Percentiles rank a stretch among this genome's conserved stretches.
phyloP scores from a whole-genome alignment of 2,329 filamentous ascomycete species.

The Monosporascus sp. region DNA sequence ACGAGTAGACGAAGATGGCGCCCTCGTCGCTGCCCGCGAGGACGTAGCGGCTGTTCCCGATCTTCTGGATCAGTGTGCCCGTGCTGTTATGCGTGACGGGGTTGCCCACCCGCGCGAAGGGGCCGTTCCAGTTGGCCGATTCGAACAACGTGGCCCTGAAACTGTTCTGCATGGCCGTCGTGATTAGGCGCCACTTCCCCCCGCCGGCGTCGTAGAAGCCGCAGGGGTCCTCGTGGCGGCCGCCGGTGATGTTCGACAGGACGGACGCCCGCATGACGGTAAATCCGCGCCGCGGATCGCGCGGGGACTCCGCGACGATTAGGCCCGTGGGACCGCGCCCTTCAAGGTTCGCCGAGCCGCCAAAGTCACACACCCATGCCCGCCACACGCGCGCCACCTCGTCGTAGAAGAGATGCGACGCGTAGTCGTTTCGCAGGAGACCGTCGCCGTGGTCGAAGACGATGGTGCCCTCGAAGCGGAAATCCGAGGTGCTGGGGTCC shows the following conservation, averaged over 20 bases:
- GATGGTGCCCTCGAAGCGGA: slow-evolving; percentile 1
- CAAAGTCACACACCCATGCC: slow-evolving; percentile 1
- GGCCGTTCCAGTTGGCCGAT: neutral
- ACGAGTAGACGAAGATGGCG: neutral
- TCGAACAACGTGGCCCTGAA: slow-evolving; percentile 1
- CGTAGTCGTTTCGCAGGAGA: slow-evolving; percentile 1
- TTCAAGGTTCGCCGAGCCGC: neutral
- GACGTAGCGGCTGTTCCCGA: neutral
- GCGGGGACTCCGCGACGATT: neutral
- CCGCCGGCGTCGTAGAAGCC: neutral
- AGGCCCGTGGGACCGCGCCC: neutral
- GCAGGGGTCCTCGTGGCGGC: slow-evolving; percentile 1
- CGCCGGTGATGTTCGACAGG: neutral
- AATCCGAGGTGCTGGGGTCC: neutral
- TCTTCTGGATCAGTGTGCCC: neutral
- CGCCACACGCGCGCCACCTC: neutral
- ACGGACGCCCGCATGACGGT: neutral
- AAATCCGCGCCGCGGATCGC: slow-evolving; percentile 1
- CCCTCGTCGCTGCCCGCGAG: neutral
- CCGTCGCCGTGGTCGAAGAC: slow-evolving; percentile 2
- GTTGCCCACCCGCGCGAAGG: neutral
- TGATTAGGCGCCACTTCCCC: neutral
- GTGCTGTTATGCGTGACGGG: slow-evolving; percentile 1
- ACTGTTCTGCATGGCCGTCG: neutral
- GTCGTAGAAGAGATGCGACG: slow-evolving; percentile 2